Evolutionary conservation across 495 filamentous ascomycete species (phyloP).

Genomic region (Neurospora tetraspora): DNA sequence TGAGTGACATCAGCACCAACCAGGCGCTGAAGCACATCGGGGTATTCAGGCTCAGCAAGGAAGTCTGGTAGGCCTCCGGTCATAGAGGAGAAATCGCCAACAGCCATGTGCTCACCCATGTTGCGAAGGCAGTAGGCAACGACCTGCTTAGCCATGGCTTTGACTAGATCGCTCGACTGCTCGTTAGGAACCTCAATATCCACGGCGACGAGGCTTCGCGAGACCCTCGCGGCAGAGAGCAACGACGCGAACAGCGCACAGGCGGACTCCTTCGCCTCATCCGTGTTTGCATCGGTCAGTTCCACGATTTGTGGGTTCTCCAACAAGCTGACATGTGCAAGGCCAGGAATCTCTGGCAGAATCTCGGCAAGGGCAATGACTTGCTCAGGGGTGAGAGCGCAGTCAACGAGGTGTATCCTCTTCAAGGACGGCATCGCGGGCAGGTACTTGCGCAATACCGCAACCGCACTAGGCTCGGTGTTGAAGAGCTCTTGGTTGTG

Average conservation of each 20-base stretch:
- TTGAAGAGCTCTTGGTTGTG: slow-evolving; percentile 80
- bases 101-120: slow-evolving; percentile 44
- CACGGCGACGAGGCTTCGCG: slow-evolving; percentile 71
- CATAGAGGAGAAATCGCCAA: slow-evolving; percentile 1
- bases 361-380: slow-evolving; percentile 84
- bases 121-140: slow-evolving; percentile 90
- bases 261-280: slow-evolving; percentile 77
- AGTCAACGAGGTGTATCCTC: slow-evolving; percentile 79
- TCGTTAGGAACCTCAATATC: slow-evolving; percentile 81
- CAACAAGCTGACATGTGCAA: slow-evolving; percentile 81
- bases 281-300: slow-evolving; percentile 56
- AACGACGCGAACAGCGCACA: slow-evolving; percentile 89
- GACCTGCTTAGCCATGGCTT: slow-evolving; percentile 84
- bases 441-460: slow-evolving; percentile 69
- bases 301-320: slow-evolving; percentile 66
- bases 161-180: slow-evolving; percentile 78
- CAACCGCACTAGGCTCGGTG: slow-evolving; percentile 61
- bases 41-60: slow-evolving; percentile 32
- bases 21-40: slow-evolving; percentile 45
- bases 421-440: slow-evolving; percentile 73
- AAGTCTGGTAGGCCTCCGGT: neutral
- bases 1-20: slow-evolving; percentile 55
- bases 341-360: slow-evolving; percentile 67
- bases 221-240: slow-evolving; percentile 79
- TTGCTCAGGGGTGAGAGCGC: slow-evolving; percentile 76